These are phyloP conservation scores for Beauveria caledonica DNA, from an alignment of 2,329 filamentous ascomycete species.

Conservation along the genomic window DNA sequence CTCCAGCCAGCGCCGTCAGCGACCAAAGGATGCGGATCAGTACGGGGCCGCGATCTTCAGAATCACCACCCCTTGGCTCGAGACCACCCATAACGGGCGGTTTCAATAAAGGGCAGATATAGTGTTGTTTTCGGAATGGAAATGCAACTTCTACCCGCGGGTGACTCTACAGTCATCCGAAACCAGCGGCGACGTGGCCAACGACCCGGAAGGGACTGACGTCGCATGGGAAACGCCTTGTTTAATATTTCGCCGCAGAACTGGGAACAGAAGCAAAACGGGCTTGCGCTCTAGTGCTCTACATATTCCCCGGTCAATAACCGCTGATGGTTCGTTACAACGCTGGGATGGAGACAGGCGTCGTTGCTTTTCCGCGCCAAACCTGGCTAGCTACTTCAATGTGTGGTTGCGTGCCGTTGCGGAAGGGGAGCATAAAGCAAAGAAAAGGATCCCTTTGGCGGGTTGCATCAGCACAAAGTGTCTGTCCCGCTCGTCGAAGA, in stretches of 20 bases:
- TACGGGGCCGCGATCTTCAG: constrained; percentile 13
- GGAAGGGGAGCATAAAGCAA: background rate
- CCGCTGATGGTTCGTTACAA: background rate
- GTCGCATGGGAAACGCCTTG: background rate
- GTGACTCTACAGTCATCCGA: background rate
- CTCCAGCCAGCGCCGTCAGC: constrained; percentile 14
- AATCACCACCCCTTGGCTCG: background rate
- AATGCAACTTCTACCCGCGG: too few relatives aligned
- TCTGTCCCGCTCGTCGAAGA: too few relatives aligned
- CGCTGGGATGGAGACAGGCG: background rate
- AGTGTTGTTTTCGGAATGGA: background rate
- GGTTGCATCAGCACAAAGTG: too few relatives aligned
- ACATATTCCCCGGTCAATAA: too few relatives aligned
- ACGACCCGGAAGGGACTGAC: background rate
- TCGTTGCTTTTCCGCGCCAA: background rate
- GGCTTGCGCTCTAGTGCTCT: background rate
- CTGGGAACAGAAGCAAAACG: background rate
- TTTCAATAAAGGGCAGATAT: background rate
- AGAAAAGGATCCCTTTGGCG: background rate
- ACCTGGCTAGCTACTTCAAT: background rate
- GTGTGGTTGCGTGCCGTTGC: background rate
- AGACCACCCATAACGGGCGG: background rate
- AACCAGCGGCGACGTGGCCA: background rate
- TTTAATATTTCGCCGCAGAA: background rate
- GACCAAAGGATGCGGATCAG: constrained; percentile 14